These are phyloP conservation scores for Rhodomyrtus tomentosa DNA, from an alignment of 345 rosid species.

Conservation along the genomic window DNA sequence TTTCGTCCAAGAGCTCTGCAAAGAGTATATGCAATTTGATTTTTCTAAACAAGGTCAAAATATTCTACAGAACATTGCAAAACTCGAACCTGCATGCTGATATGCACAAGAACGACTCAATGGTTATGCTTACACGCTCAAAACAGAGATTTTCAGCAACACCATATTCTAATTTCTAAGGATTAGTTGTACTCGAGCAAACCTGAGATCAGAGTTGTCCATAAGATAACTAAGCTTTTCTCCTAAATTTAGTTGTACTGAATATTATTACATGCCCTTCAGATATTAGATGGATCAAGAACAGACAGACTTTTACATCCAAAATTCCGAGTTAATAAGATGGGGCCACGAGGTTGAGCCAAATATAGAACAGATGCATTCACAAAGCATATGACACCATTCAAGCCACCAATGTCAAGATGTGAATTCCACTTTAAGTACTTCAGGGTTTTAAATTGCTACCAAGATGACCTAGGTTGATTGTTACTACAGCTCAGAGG, in stretches of 20 bases:
- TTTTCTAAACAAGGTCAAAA: neutral
- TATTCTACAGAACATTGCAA: neutral
- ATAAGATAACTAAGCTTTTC: neutral
- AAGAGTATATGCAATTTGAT: neutral
- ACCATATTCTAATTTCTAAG: neutral
- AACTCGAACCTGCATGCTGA: neutral
- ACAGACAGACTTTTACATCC: neutral
- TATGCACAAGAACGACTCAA: neutral
- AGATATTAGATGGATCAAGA: neutral
- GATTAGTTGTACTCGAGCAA: neutral
- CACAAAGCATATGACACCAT: neutral
- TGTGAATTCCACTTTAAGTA: neutral
- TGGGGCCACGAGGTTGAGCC: neutral
- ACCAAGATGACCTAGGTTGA: neutral
- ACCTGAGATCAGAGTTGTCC: neutral
- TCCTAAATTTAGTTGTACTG: neutral
- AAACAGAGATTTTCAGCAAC: neutral
- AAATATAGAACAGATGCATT: neutral
- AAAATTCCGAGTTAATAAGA: neutral
- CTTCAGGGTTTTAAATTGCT: neutral
- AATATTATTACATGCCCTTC: neutral
- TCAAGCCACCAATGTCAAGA: neutral
- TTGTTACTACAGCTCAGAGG: neutral
- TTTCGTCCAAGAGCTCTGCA: constrained; percentile 40
- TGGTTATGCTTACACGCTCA: neutral